phyloP scores from a whole-genome alignment of 139 green algal genomes.

The Chlamydomonas incerta region DNA sequence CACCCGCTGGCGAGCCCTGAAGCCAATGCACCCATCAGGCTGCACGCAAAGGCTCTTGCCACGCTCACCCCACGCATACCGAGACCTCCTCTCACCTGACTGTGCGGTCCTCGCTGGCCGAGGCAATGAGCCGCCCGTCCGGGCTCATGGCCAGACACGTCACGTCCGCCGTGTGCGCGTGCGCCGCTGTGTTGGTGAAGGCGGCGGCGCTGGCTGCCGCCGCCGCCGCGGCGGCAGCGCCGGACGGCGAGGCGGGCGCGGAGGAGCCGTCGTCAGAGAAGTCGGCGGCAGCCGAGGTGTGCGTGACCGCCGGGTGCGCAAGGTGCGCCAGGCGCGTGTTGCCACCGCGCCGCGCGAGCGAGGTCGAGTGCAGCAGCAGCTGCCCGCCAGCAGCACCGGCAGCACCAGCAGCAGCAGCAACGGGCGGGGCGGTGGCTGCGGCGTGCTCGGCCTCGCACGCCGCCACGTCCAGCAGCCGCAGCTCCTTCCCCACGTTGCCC shows the following conservation, averaged over 20 bases:
- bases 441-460: constrained; percentile 18
- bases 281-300: too few species aligned
- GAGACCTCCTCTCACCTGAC: neutral
- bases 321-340: too few species aligned
- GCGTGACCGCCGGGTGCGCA: too few species aligned
- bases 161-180: constrained; percentile 14
- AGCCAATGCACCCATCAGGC: too few species aligned
- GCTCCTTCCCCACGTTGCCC: constrained; percentile 28
- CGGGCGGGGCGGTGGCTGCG: neutral
- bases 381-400: neutral
- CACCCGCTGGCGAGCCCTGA: too few species aligned
- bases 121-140: neutral
- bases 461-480: constrained; percentile 12
- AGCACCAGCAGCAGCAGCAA: neutral
- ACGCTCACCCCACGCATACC: too few species aligned
- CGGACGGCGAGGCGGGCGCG: too few species aligned
- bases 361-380: neutral
- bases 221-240: too few species aligned
- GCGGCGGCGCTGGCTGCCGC: neutral
- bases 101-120: neutral
- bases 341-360: neutral
- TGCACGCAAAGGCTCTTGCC: too few species aligned
- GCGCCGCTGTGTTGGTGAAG: neutral
- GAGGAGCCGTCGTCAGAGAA: too few species aligned
- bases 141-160: constrained; percentile 14